A percentile compares a stretch with the other conserved stretches of the same genome.
Conservation (phyloP, 768 basidiomycete genomes). For the Lactarius hengduanensis region DNA sequence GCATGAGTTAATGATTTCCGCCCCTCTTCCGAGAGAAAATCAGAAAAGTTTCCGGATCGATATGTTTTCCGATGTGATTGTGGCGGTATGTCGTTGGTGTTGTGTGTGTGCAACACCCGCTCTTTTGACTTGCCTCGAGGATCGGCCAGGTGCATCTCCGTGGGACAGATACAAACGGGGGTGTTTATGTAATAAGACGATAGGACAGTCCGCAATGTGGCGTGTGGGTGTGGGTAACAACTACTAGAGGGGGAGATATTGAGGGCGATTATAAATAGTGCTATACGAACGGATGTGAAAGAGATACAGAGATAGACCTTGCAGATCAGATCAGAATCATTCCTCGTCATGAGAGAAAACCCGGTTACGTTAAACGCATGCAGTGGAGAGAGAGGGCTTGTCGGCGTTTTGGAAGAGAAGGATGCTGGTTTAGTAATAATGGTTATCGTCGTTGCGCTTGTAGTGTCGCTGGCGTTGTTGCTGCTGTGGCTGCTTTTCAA, state of each 20-base stretch:
- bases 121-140: constrained; percentile 6
- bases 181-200: constrained; percentile 17
- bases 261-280: constrained; percentile 26
- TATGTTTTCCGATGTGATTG: constrained; percentile 18
- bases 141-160: constrained; percentile 15
- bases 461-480: background rate
- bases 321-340: constrained; percentile 13
- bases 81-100: constrained; percentile 15
- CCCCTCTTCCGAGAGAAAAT: constrained; percentile 18
- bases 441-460: constrained; percentile 13
- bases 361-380: background rate
- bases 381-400: background rate
- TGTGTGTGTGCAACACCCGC: background rate
- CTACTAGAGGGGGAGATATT: constrained; percentile 4
- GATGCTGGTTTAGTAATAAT: constrained; percentile 6
- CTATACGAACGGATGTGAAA: constrained; percentile 22
- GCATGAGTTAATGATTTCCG: constrained; percentile 16
- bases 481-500: constrained; percentile 5
- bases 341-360: background rate
- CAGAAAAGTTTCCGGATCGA: constrained; percentile 17
- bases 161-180: constrained; percentile 16
- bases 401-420: constrained; percentile 3
- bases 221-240: constrained; percentile 8
- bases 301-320: background rate
- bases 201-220: constrained; percentile 14